Evolutionary conservation across 306 rosid species (phyloP).

Genomic region (cucumber (Cucumis sativus)): Cucumber_9930_V3 NC_026655.2:5098501-5099000

Average conservation of each 20-base stretch:
- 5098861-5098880: not conserved
- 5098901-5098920: not conserved
- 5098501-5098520: too few relatives aligned
- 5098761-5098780: not conserved
- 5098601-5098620: too few relatives aligned
- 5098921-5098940: not conserved
- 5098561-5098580: accelerated
- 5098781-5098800: not conserved
- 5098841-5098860: not conserved
- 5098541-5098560: not conserved
- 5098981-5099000: not conserved
- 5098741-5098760: not conserved
- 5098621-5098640: too few relatives aligned
- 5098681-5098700: too few relatives aligned
- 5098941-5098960: not conserved
- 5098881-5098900: not conserved
- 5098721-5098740: not conserved
- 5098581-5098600: too few relatives aligned
- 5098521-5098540: not conserved
- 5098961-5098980: not conserved
- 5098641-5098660: too few relatives aligned
- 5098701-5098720: too few relatives aligned
- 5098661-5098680: too few relatives aligned
- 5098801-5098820: not conserved
- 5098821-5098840: not conserved